Percentiles rank a stretch among this genome's conserved stretches.
Conservation (phyloP, 176 grass and related monocot genomes). For the Raddia distichophylla region DNA sequence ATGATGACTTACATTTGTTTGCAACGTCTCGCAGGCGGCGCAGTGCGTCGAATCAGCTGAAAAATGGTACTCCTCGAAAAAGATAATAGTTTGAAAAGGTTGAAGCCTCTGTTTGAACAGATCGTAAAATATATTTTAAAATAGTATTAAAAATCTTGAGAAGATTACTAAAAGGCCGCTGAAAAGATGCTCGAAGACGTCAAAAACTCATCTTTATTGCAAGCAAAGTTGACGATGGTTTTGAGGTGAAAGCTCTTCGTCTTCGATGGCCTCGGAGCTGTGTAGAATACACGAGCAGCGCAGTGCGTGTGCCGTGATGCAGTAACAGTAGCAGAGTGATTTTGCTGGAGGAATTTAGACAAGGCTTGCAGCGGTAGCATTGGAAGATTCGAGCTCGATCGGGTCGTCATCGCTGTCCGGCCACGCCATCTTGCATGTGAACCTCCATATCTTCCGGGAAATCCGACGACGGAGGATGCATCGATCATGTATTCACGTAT, state of each 20-base stretch:
- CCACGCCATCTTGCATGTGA: constrained; percentile 40
- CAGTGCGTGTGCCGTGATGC: background rate
- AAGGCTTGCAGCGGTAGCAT: background rate
- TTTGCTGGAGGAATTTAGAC: background rate
- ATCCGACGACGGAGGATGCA: background rate
- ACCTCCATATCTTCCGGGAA: background rate
- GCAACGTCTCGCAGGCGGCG: background rate
- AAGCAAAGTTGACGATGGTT: too few species aligned
- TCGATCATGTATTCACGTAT: too few species aligned
- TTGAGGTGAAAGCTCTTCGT: too few species aligned
- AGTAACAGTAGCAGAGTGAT: background rate
- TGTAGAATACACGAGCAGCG: background rate
- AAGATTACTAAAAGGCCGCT: too few species aligned
- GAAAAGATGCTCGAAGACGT: too few species aligned
- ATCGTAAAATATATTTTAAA: too few species aligned
- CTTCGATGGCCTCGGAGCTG: too few species aligned
- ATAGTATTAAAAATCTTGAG: too few species aligned
- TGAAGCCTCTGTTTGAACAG: too few species aligned
- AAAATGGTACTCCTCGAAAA: too few species aligned
- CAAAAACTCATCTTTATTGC: too few species aligned
- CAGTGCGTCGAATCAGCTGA: background rate
- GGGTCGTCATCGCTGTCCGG: background rate
- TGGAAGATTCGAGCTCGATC: constrained; percentile 18
- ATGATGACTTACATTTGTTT: background rate
- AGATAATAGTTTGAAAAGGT: too few species aligned